Evolutionary conservation across 2,329 filamentous ascomycete genomes (phyloP), one percentile per base, ranked within the genome.

Genomic region (Talaromyces sp.): DNA sequence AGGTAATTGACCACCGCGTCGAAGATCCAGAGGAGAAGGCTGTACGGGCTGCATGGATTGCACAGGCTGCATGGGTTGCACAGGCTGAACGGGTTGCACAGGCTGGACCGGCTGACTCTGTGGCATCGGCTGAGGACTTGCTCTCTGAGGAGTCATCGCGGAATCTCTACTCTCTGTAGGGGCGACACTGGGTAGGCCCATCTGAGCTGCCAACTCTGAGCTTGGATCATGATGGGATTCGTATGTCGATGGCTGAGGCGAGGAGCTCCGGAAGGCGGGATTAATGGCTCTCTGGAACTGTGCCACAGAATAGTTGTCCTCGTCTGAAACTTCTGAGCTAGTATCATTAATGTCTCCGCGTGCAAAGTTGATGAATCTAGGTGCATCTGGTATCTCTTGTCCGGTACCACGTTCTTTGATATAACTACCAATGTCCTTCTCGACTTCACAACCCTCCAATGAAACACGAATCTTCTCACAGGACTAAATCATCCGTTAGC

Each of bases 361-460:
- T 72, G 91, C 95, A 73, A 97, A 99, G 78, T 99, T 97, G 84
- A 99, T 97, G 73, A 97, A 99, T 73, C 91, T 97, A 43, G 94
- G 94, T 22, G 94, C 85, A 72, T 97, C 94, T 1, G 94, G 95
- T 48, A 99, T 99, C 72, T 99, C 95, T 73, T 97, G 93, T 5
- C 94, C 92, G 2, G 94, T 99, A 21, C 93, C 93, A 63, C 78
- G 84, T 50, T 96, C 91, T 62, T 82, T 88, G 75, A 99, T 99
- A 77, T 99, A 99, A 62, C 75, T 79, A 21, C 85, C 77, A 62
- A 99, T 97, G 71, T 99, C 95, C 72, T 93, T 96, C 72, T 97
- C 92, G 1, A 99, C 94, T 67, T 99, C 94, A 77, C 95, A 96
- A 68, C 89, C 89, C 76, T 99, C 95, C 2, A 99, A 80, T 0